Evolutionary conservation across 2,329 filamentous ascomycete species (phyloP).

Genomic region (Delphinella strobiligena): DNA sequence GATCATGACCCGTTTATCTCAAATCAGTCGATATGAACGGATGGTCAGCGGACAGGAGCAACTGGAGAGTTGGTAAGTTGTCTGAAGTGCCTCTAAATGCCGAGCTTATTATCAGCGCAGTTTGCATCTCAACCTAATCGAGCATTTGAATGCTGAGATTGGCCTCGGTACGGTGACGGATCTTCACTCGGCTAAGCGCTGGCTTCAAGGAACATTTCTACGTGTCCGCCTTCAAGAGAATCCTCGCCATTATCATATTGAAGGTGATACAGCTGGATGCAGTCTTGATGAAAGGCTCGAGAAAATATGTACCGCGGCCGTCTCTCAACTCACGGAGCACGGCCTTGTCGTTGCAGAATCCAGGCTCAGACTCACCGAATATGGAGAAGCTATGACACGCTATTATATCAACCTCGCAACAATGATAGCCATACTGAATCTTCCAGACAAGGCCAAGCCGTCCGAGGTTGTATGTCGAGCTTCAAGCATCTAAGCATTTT

Average conservation of each 20-base stretch:
- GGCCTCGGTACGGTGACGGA: slow-evolving; percentile 60
- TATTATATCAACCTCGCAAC: slow-evolving; percentile 73
- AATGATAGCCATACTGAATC: slow-evolving; percentile 56
- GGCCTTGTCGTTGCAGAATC: slow-evolving; percentile 41
- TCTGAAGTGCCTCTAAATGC: neutral
- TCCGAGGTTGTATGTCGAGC: slow-evolving; percentile 56
- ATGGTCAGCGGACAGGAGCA: slow-evolving; percentile 62
- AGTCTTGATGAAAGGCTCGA: slow-evolving; percentile 53
- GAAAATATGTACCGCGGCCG: slow-evolving; percentile 57
- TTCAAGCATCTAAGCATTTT: slow-evolving; percentile 4
- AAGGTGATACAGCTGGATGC: slow-evolving; percentile 36
- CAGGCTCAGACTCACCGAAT: slow-evolving; percentile 52
- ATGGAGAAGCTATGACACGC: slow-evolving; percentile 68
- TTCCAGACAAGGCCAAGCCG: slow-evolving; percentile 48
- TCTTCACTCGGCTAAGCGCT: slow-evolving; percentile 53
- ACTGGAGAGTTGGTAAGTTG: slow-evolving; percentile 53
- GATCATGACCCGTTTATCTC: slow-evolving; percentile 62
- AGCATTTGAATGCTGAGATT: slow-evolving; percentile 77
- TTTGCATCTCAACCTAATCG: slow-evolving; percentile 66
- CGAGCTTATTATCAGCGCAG: slow-evolving; percentile 21
- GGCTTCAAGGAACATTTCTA: slow-evolving; percentile 68
- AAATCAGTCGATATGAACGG: slow-evolving; percentile 54
- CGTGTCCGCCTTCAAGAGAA: slow-evolving; percentile 62
- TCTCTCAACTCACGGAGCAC: slow-evolving; percentile 50
- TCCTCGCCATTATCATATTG: slow-evolving; percentile 56